Evolutionary conservation across 192 early-diverging fungal species (phyloP).

Genomic region (Spizellomyces sp.): DNA sequence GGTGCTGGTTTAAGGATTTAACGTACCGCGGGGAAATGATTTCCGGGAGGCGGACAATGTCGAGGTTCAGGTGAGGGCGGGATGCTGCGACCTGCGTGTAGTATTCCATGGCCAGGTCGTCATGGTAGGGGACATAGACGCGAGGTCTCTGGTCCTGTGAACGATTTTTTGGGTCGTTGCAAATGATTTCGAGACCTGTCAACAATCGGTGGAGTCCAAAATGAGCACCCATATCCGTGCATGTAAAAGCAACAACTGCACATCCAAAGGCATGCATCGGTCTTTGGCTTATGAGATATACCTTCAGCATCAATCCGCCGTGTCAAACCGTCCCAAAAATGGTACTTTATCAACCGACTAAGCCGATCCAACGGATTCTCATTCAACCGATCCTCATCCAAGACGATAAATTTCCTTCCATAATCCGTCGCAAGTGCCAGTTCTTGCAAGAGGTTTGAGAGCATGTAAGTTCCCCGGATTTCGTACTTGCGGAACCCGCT

Average conservation of each 20-base stretch:
- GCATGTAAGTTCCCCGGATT: conserved; percentile 91
- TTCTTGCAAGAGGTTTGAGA: conserved; percentile 95
- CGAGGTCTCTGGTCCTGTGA: conserved; percentile 74
- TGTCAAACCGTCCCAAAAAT: conserved; percentile 98
- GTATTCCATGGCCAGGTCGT: conserved; percentile 75
- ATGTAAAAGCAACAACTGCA: not conserved
- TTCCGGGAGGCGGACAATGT: conserved; percentile 81
- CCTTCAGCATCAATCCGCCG: conserved; percentile 60
- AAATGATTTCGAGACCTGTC: conserved; percentile 85
- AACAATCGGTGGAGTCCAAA: not conserved
- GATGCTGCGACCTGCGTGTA: conserved; percentile 70
- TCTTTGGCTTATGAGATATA: not conserved
- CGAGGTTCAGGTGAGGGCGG: conserved; percentile 70
- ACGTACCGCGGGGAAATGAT: conserved; percentile 90
- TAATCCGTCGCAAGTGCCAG: conserved; percentile 87
- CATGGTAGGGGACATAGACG: conserved; percentile 90
- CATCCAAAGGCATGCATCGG: too few relatives aligned
- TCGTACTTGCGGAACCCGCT: conserved; percentile 87
- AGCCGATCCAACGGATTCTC: conserved; percentile 94
- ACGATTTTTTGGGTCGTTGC: conserved; percentile 89
- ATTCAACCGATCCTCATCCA: conserved; percentile 86
- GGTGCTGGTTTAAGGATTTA: conserved; percentile 82
- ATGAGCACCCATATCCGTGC: not conserved
- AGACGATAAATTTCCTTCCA: conserved; percentile 82
- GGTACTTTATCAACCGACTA: conserved; percentile 83